phyloP scores from a whole-genome alignment of 2,329 filamentous ascomycete species.

The Hypoxylon sp. region DNA sequence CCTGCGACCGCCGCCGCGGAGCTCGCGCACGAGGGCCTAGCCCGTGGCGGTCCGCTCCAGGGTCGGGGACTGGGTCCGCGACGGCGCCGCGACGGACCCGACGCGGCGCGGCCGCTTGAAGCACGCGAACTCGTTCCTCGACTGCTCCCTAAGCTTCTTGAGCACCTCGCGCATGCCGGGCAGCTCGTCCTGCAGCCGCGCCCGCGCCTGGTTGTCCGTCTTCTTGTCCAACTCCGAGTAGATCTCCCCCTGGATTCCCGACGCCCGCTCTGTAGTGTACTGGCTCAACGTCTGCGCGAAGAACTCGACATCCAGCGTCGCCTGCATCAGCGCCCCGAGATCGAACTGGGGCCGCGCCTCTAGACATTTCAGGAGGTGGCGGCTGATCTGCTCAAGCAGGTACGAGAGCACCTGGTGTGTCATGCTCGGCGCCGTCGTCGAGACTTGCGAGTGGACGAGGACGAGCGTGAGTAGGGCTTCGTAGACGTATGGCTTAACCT shows the following conservation, averaged over 20 bases:
- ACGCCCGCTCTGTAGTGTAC: constrained; percentile 86
- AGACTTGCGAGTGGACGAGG: constrained; percentile 90
- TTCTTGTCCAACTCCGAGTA: constrained; percentile 91
- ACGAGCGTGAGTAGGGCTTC: constrained; percentile 86
- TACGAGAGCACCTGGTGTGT: constrained; percentile 86
- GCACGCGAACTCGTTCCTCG: constrained; percentile 88
- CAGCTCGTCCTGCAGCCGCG: constrained; percentile 84
- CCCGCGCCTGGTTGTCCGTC: constrained; percentile 87
- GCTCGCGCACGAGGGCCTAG: constrained; percentile 42
- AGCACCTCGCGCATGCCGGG: constrained; percentile 89
- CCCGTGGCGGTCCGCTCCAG: constrained; percentile 49
- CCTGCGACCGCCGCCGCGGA: not conserved
- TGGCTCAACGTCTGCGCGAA: constrained; percentile 91
- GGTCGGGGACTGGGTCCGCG: not conserved
- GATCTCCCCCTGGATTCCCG: constrained; percentile 86
- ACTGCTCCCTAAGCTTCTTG: constrained; percentile 84
- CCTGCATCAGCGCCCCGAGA: constrained; percentile 90
- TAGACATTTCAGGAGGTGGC: constrained; percentile 86
- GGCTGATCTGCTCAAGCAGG: constrained; percentile 83
- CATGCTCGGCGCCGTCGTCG: constrained; percentile 80
- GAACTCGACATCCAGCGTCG: constrained; percentile 96
- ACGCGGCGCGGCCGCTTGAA: constrained; percentile 66
- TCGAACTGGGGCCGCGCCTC: constrained; percentile 72
- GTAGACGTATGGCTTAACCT: constrained; percentile 91
- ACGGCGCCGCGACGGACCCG: constrained; percentile 17